Evolutionary conservation across 1,284 basidiomycete species (phyloP).

Genomic region (Wallemia hederae): DNA sequence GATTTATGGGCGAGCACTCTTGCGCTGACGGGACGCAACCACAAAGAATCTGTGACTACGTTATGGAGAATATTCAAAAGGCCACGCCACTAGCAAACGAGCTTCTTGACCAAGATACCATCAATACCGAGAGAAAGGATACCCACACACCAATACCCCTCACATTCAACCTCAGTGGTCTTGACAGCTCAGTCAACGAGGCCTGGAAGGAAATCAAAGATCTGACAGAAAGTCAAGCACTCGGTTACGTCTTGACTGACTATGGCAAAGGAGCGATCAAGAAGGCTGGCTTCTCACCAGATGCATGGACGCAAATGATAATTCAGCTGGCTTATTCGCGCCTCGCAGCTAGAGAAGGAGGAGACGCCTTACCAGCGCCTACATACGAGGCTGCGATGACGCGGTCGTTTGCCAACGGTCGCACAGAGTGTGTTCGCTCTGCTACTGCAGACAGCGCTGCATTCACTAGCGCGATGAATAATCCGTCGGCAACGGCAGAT

Average conservation of each 20-base stretch:
- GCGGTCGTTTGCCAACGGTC: conserved; percentile 49
- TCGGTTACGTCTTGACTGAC: conserved; percentile 33
- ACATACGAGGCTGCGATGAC: conserved; percentile 76
- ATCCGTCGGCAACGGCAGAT: conserved; percentile 15
- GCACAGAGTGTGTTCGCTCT: conserved; percentile 64
- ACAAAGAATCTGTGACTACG: conserved; percentile 35
- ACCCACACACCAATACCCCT: conserved; percentile 11
- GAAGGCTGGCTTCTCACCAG: conserved; percentile 49
- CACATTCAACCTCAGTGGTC: conserved; percentile 14
- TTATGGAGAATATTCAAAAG: conserved; percentile 30
- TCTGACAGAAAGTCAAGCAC: conserved; percentile 34
- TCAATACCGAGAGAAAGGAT: conserved; percentile 25
- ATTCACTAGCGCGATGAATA: conserved; percentile 46
- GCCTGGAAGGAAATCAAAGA: conserved; percentile 29
- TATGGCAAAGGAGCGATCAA: conserved; percentile 78
- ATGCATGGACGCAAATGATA: conserved; percentile 75
- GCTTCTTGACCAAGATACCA: conserved; percentile 8
- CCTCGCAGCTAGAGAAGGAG: conserved; percentile 17
- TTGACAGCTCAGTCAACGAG: conserved; percentile 23
- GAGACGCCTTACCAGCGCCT: conserved; percentile 23
- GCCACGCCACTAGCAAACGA: background rate
- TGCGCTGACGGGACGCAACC: conserved; percentile 61
- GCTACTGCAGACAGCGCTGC: conserved; percentile 37
- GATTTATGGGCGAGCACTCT: conserved; percentile 70
- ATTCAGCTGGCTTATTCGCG: conserved; percentile 59